Evolutionary conservation across 768 basidiomycete species (phyloP).

Genomic region (Tubosaeta sp.): DNA sequence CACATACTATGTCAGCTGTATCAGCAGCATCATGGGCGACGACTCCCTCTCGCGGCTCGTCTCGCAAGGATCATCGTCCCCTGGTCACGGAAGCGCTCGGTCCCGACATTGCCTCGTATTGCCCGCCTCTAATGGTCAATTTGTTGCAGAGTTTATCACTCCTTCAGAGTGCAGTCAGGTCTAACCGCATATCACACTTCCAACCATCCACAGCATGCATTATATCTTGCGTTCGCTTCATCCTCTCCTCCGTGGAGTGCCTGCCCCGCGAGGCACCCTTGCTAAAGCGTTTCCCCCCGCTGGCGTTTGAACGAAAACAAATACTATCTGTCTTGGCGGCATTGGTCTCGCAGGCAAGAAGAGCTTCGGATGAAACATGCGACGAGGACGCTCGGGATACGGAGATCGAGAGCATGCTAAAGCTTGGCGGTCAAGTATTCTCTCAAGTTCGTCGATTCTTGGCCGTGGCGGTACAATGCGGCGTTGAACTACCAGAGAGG

Average conservation of each 20-base stretch:
- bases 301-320: conserved; percentile 76
- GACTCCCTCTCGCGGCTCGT: conserved; percentile 35
- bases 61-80: conserved; percentile 40
- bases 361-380: conserved; percentile 47
- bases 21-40: conserved; percentile 55
- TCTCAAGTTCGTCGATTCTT: conserved; percentile 78
- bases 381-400: conserved; percentile 44
- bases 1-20: conserved; percentile 46
- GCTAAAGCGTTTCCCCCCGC: conserved; percentile 57
- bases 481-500: conserved; percentile 59
- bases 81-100: conserved; percentile 44
- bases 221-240: conserved; percentile 87
- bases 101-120: conserved; percentile 56
- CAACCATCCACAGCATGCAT: conserved; percentile 93
- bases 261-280: conserved; percentile 76
- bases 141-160: conserved; percentile 82
- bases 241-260: conserved; percentile 79
- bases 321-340: conserved; percentile 77
- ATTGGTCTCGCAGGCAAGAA: conserved; percentile 77
- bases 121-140: conserved; percentile 76
- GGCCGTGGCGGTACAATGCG: conserved; percentile 69
- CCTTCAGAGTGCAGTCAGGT: conserved; percentile 77
- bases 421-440: conserved; percentile 76
- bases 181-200: conserved; percentile 77
- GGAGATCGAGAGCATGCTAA: conserved; percentile 76